A percentile compares a stretch with the other conserved stretches of the same genome.
Conservation (phyloP, 1,139 yeast species). For the Pichia sp. region DNA sequence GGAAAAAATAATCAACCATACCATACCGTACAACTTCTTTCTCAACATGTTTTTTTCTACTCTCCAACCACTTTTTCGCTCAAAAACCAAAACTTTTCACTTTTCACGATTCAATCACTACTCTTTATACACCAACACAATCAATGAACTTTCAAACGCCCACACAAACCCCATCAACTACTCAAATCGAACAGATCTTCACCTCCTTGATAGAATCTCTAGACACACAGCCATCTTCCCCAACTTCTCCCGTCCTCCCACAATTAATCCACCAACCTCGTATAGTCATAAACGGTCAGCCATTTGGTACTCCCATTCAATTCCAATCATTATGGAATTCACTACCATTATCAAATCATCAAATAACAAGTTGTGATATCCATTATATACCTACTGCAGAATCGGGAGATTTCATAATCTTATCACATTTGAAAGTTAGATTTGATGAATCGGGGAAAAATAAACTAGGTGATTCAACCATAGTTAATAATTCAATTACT, state of each 20-base stretch:
- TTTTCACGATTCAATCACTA: background rate
- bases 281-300: conserved; percentile 60
- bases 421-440: conserved; percentile 57
- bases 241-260: conserved; percentile 29
- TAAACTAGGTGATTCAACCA: conserved; percentile 56
- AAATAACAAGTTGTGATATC: conserved; percentile 53
- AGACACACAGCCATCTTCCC: conserved; percentile 20
- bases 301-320: conserved; percentile 51
- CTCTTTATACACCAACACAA: background rate
- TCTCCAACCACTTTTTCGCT: background rate
- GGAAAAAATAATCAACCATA: background rate
- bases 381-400: conserved; percentile 52
- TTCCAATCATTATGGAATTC: conserved; percentile 63
- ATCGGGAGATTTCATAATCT: conserved; percentile 36
- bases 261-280: conserved; percentile 43
- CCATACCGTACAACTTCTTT: background rate
- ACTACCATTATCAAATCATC: conserved; percentile 58
- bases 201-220: conserved; percentile 24
- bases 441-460: conserved; percentile 70
- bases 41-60: too few relatives aligned
- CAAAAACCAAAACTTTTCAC: background rate
- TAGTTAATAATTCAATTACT: conserved; percentile 16
- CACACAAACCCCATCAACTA: background rate
- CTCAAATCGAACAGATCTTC: conserved; percentile 21
- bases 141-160: background rate